These are phyloP conservation scores for Hebeloma cylindrosporum DNA, from an alignment of 768 basidiomycete species.

Conservation along the genomic window DNA sequence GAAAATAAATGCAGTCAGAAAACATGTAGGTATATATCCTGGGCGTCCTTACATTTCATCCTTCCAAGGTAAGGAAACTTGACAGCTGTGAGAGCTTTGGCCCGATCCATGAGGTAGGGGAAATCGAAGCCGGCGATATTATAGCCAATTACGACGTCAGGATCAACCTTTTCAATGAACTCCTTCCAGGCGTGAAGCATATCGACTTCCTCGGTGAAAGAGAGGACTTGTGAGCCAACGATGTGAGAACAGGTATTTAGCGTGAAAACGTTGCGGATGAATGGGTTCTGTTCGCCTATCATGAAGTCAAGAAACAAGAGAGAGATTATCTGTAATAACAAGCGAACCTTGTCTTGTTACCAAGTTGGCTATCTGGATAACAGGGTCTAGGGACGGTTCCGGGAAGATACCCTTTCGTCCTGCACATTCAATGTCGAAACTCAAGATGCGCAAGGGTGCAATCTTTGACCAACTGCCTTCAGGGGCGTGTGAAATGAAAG, in stretches of 20 bases:
- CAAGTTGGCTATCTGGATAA: constrained; percentile 99
- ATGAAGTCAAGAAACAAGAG: background rate
- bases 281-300: constrained; percentile 86
- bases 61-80: constrained; percentile 78
- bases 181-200: constrained; percentile 86
- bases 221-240: constrained; percentile 94
- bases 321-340: background rate
- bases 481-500: constrained; percentile 86
- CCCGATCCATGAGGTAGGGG: constrained; percentile 93
- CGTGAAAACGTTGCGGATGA: constrained; percentile 95
- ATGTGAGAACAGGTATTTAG: constrained; percentile 93
- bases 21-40: background rate
- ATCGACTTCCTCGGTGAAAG: constrained; percentile 70
- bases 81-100: constrained; percentile 69
- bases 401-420: constrained; percentile 98
- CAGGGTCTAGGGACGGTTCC: constrained; percentile 85
- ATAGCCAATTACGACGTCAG: constrained; percentile 96
- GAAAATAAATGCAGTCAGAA: constrained; percentile 1
- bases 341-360: constrained; percentile 91
- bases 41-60: constrained; percentile 55
- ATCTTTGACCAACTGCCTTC: constrained; percentile 92
- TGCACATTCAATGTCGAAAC: constrained; percentile 99
- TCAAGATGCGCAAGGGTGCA: constrained; percentile 90
- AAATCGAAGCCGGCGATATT: constrained; percentile 95
- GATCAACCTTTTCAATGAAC: constrained; percentile 88